A percentile compares a stretch with the other conserved stretches of the same genome.
These are phyloP conservation scores for Hemileccinum hortonii DNA, from an alignment of 1,284 basidiomycete species.

Conservation along the genomic window DNA sequence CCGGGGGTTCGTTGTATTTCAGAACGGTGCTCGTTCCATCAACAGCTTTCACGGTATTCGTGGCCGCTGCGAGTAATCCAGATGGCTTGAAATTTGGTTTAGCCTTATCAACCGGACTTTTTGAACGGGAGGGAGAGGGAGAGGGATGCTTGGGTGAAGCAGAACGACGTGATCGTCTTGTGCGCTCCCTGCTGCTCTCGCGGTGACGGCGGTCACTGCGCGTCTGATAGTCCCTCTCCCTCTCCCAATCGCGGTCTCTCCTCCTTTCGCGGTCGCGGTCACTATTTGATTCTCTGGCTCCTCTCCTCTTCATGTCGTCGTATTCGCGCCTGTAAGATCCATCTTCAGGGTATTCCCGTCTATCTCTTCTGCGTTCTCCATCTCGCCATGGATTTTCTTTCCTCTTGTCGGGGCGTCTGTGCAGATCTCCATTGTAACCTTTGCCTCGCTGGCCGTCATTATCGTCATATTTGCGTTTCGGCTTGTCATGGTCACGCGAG, in stretches of 20 bases:
- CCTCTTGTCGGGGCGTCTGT: slow-evolving; percentile 5
- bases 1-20: slow-evolving; percentile 99
- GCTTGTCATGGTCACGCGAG: slow-evolving; percentile 18
- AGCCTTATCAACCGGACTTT: slow-evolving; percentile 51
- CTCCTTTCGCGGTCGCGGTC: slow-evolving; percentile 19
- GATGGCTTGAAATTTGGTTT: slow-evolving; percentile 89
- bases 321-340: slow-evolving; percentile 18
- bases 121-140: slow-evolving; percentile 36
- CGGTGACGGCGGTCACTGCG: slow-evolving; percentile 31
- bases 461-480: slow-evolving; percentile 15
- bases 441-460: slow-evolving; percentile 7
- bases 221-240: slow-evolving; percentile 42
- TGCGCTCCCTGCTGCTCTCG: slow-evolving; percentile 29
- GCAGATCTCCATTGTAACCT: slow-evolving; percentile 4
- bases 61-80: slow-evolving; percentile 92
- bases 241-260: slow-evolving; percentile 38
- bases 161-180: slow-evolving; percentile 51
- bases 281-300: slow-evolving; percentile 32
- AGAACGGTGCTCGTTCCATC: slow-evolving; percentile 84
- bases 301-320: slow-evolving; percentile 31
- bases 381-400: slow-evolving; percentile 28
- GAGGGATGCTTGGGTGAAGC: slow-evolving; percentile 49
- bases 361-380: slow-evolving; percentile 41
- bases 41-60: slow-evolving; percentile 76
- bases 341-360: slow-evolving; percentile 17